Base-by-base conservation (phyloP, 768 basidiomycete species). In the Mycena vitilis region DNA sequence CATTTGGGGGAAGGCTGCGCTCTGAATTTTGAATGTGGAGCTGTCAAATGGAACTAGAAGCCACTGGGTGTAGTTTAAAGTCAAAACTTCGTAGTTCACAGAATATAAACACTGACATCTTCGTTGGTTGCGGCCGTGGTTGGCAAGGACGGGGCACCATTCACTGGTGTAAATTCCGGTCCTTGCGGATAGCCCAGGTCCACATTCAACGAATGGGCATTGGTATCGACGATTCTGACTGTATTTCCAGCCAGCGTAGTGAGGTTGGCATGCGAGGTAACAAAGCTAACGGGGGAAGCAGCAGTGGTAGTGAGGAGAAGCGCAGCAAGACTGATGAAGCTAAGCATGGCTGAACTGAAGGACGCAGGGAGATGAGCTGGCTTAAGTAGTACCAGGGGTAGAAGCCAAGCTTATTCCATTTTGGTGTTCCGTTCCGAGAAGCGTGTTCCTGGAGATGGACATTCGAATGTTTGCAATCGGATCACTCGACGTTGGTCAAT, bases 1-100 rank as follows among this genome's bases (percentile, higher is more conserved):
- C 61, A 63, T 63, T 20, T 13, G 0, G 61, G 61, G 61, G 44
- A 63, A 63, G 5, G 20, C 20, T 10, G 52, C 61, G 42, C 61
- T 63, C 40, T 63, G 52, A 36, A 63, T 63, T 36, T 20, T 54
- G 61, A 63, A 63, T 15, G 61, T 63, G 15, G 5, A 11, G 20
- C 23, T 54, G 52, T 63, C 61, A n/a, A 42, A 25, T 7, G 61
- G 61, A 22, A 63, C 61, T 2, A 63, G 61, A 45, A 54, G 45
- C 61, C 61, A 63, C 52, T 62, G 60, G 2, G 10, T 12, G 42
- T 5, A 30, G 30, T 30, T 30, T 5, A 12, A 15, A 42, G 55
- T 42, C 22, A 57, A 40, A 40, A 11, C 15, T 18, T 11, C 37
- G 4, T 5, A 23, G 20, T 10, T 25, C 40, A 57, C n/a, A 36